A percentile compares a stretch with the other conserved stretches of the same genome.
These are phyloP conservation scores for Exophiala aquamarina DNA, from an alignment of 2,329 filamentous ascomycete species.

Conservation along the genomic window DNA sequence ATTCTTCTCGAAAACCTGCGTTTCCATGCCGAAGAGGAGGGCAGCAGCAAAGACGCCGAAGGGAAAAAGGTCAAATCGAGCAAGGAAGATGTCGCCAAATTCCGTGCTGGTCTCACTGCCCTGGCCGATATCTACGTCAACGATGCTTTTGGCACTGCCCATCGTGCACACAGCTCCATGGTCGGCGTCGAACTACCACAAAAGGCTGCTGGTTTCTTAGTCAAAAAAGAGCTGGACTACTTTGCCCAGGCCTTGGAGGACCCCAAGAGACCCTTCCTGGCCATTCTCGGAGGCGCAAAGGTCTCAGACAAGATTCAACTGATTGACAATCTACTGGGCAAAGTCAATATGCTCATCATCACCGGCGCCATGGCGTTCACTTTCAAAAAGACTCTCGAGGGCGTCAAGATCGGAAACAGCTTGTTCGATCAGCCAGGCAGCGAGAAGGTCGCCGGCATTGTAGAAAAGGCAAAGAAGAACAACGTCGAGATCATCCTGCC, in stretches of 20 bases:
- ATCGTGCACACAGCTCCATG: slow-evolving; percentile 99
- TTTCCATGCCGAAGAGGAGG: slow-evolving; percentile 98
- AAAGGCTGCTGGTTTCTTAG: slow-evolving; percentile 95
- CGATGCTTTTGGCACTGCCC: slow-evolving; percentile 96
- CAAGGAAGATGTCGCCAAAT: slow-evolving; percentile 85
- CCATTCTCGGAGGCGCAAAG: slow-evolving; percentile 97
- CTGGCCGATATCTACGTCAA: slow-evolving; percentile 97
- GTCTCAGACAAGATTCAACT: slow-evolving; percentile 99
- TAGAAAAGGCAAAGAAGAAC: slow-evolving; percentile 96
- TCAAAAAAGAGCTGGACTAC: slow-evolving; percentile 99
- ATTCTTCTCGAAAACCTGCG: slow-evolving; percentile 96
- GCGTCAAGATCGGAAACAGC: slow-evolving; percentile 82
- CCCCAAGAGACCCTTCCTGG: slow-evolving; percentile 93
- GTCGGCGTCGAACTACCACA: slow-evolving; percentile 93
- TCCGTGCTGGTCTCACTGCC: slow-evolving; percentile 91
- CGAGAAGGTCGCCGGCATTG: slow-evolving; percentile 83
- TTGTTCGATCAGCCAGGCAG: slow-evolving; percentile 92
- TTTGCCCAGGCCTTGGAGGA: slow-evolving; percentile 95
- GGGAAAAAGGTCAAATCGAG: slow-evolving; percentile 99
- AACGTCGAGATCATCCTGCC: slow-evolving; percentile 93
- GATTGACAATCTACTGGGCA: slow-evolving; percentile 97
- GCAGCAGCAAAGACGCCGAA: slow-evolving; percentile 86
- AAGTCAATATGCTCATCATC: slow-evolving; percentile 95
- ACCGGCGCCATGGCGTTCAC: slow-evolving; percentile 99
- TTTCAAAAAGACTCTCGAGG: slow-evolving; percentile 98